Conservation (phyloP, 2,329 filamentous ascomycete genomes). For the Calonectria naviculata region DNA sequence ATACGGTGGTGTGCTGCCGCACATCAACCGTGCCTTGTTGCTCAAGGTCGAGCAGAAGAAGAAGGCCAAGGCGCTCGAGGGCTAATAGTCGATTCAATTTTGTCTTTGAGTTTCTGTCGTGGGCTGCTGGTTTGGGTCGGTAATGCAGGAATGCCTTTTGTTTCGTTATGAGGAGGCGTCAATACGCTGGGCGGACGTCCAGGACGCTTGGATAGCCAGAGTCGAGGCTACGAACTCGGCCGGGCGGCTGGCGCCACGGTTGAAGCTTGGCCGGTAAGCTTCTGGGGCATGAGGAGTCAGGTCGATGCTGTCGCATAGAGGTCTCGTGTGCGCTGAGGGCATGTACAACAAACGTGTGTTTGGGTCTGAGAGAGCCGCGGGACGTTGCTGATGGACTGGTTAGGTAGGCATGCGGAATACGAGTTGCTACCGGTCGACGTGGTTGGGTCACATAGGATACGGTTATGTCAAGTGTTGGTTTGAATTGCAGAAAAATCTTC, state of each 20-base stretch:
- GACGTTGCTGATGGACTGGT: constrained; percentile 42
- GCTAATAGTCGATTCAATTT: constrained; percentile 43
- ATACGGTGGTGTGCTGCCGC: constrained; percentile 96
- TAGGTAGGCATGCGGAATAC: constrained; percentile 42
- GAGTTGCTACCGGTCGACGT: constrained; percentile 24
- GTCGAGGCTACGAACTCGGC: not conserved
- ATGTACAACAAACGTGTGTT: constrained; percentile 39
- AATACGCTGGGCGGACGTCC: constrained; percentile 30
- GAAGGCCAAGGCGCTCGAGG: constrained; percentile 72
- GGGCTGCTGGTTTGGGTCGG: constrained; percentile 39
- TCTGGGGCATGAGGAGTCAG: constrained; percentile 31
- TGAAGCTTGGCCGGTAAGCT: constrained; percentile 18
- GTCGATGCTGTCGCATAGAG: constrained; percentile 19
- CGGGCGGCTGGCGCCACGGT: not conserved
- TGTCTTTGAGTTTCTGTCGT: constrained; percentile 37
- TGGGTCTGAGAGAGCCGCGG: constrained; percentile 35
- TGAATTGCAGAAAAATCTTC: not conserved
- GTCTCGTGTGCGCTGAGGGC: constrained; percentile 33
- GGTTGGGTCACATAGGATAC: not conserved
- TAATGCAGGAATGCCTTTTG: constrained; percentile 42
- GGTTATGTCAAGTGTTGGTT: not conserved
- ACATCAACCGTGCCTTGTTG: constrained; percentile 97
- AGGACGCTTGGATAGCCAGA: constrained; percentile 40
- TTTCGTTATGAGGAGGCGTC: constrained; percentile 40
- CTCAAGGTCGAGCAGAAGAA: constrained; percentile 99